phyloP scores from a whole-genome alignment of 768 basidiomycete genomes.

The Rhodotorula taiwanensis region DNA sequence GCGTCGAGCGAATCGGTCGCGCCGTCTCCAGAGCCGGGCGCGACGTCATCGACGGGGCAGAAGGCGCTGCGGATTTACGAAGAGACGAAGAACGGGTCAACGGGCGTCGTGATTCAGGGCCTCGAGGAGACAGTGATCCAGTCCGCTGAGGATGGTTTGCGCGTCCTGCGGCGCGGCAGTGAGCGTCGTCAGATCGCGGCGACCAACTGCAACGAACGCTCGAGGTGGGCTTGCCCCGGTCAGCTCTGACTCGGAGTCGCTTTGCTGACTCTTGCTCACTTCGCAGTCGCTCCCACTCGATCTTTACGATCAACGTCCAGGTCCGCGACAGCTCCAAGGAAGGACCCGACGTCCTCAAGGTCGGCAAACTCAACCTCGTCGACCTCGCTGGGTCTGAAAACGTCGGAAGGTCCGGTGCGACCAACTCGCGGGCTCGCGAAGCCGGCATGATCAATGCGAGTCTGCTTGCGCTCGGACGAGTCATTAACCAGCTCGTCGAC shows the following conservation, averaged over 20 bases:
- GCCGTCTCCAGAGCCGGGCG: neutral
- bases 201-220: constrained; percentile 96
- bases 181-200: constrained; percentile 85
- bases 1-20: neutral
- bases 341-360: constrained; percentile 81
- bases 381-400: constrained; percentile 97
- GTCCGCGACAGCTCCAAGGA: constrained; percentile 63
- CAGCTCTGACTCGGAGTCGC: neutral
- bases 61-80: constrained; percentile 81
- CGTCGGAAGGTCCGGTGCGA: constrained; percentile 89
- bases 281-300: constrained; percentile 81
- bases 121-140: constrained; percentile 68
- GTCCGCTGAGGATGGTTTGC: constrained; percentile 72
- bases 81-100: constrained; percentile 67
- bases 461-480: constrained; percentile 87
- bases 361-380: constrained; percentile 93
- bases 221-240: constrained; percentile 48
- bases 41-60: neutral
- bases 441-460: constrained; percentile 99
- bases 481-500: constrained; percentile 93
- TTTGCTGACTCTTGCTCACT: neutral
- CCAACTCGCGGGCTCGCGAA: constrained; percentile 87
- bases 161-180: constrained; percentile 78
- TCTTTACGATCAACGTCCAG: constrained; percentile 93
- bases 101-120: constrained; percentile 81